These are phyloP conservation scores for Tetrapisispora phaffii DNA, from an alignment of 805 yeast genomes.

Conservation along the genomic window DNA sequence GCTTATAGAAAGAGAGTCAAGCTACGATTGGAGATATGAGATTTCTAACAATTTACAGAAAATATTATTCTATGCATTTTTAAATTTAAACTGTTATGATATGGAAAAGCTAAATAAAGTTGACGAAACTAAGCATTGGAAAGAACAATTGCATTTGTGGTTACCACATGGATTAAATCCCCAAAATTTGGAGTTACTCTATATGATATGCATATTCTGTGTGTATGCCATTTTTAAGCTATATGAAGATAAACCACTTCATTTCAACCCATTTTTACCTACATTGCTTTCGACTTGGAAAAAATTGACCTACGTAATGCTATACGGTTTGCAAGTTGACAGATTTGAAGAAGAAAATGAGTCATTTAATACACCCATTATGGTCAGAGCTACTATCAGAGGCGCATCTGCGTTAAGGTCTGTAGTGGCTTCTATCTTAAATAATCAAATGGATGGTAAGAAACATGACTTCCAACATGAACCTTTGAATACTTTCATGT, in stretches of 20 bases:
- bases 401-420: conserved; percentile 58
- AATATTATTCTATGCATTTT: conserved; percentile 16
- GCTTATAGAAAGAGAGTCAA: conserved; percentile 3
- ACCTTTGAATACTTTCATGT: conserved; percentile 49
- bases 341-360: conserved; percentile 37
- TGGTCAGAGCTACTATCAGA: conserved; percentile 41
- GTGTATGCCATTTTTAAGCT: conserved; percentile 38
- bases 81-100: conserved; percentile 20
- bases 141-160: conserved; percentile 30
- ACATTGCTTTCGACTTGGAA: conserved; percentile 56
- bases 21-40: conserved; percentile 21
- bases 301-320: conserved; percentile 47
- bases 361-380: conserved; percentile 34
- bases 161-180: conserved; percentile 29
- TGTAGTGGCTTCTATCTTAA: conserved; percentile 50
- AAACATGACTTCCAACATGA: conserved; percentile 51
- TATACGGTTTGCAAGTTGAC: conserved; percentile 53
- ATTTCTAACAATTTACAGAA: conserved; percentile 24
- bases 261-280: conserved; percentile 52
- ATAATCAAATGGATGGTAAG: conserved; percentile 35
- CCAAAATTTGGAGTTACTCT: conserved; percentile 36
- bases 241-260: conserved; percentile 28
- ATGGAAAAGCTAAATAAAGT: conserved; percentile 17
- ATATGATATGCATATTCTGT: conserved; percentile 36
- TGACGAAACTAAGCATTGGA: conserved; percentile 18